These are phyloP conservation scores for Harringtonia lauricola DNA, from an alignment of 2,329 filamentous ascomycete species.

Conservation along the genomic window DNA sequence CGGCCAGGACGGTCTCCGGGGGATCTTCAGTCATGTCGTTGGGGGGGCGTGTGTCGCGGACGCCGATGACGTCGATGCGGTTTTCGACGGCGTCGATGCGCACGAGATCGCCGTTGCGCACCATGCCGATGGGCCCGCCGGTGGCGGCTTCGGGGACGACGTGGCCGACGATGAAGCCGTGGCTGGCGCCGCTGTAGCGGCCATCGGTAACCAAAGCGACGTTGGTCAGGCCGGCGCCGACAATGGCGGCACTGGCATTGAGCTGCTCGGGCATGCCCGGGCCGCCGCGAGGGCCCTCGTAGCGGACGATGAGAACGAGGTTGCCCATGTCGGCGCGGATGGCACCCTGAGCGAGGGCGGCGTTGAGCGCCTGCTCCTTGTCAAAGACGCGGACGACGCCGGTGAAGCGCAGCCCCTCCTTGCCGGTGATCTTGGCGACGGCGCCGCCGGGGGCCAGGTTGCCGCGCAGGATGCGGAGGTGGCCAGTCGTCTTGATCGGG, in stretches of 20 bases:
- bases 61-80: slow-evolving; percentile 50
- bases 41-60: slow-evolving; percentile 29
- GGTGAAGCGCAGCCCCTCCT: slow-evolving; percentile 75
- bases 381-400: slow-evolving; percentile 78
- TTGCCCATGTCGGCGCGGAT: slow-evolving; percentile 51
- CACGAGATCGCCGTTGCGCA: slow-evolving; percentile 68
- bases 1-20: slow-evolving; percentile 24
- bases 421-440: slow-evolving; percentile 93
- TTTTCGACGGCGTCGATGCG: slow-evolving; percentile 81
- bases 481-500: slow-evolving; percentile 72
- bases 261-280: slow-evolving; percentile 96
- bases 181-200: slow-evolving; percentile 75
- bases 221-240: slow-evolving; percentile 81
- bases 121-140: slow-evolving; percentile 78
- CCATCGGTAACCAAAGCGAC: slow-evolving; percentile 89
- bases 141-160: slow-evolving; percentile 83
- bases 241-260: slow-evolving; percentile 77
- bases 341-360: slow-evolving; percentile 54
- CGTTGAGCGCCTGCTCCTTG: slow-evolving; percentile 70
- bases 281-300: slow-evolving; percentile 87
- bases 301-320: slow-evolving; percentile 80
- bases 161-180: slow-evolving; percentile 91
- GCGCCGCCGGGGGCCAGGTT: slow-evolving; percentile 83
- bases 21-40: slow-evolving; percentile 8
- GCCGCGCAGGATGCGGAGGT: slow-evolving; percentile 78